Base-by-base conservation (phyloP, 495 filamentous ascomycete species). In the Parmelia sp. region DNA sequence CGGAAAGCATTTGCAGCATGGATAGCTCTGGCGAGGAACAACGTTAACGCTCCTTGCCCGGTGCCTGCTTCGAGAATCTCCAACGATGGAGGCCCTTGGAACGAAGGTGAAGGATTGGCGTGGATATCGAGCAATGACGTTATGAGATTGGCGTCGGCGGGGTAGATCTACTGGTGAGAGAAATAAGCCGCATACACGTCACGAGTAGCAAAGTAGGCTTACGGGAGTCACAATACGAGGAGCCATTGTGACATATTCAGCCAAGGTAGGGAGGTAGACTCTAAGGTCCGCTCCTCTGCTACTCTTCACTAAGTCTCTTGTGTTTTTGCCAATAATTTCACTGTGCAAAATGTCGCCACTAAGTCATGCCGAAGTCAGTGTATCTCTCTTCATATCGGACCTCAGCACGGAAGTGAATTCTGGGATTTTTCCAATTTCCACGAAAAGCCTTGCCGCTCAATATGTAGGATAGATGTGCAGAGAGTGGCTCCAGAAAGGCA, bases 11-110 rank as follows among this genome's bases (percentile, higher is more conserved):
- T 92, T 12, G 85, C 88, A 21, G 84, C 89, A 72, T 91, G 87
- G 29, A 92, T 83, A 37, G 87, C 88, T n/a, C 87, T 82, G 27
- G 87, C 83, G 19, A 92, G 79, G 39, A 21, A 44, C 40, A 44
- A 75, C 4, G 89, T 92, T 57, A 93, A 74, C 17, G 86, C 85
- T 57, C 89, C 90, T 76, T 91, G 86, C 5, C 90, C 90, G 2
- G 90, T 92, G 10, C 90, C 90, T 44, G 88, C 89, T 74, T 93
- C 90, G 40, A 93, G 84, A 44, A 92, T 88, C 69, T 92, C 88
- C 0, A 90, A 65, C 12, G 75, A 75, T 10, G 66, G 56, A 0
- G 67, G 60, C 2, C 57, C 58, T 27, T 33, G 31, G 49, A 36
- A 40, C 14, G 45, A 49, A 12, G 60, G 23, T 61, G 69, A 39